Conservation (phyloP, 106 monocot species). For the Agapanthus africanus region DNA sequence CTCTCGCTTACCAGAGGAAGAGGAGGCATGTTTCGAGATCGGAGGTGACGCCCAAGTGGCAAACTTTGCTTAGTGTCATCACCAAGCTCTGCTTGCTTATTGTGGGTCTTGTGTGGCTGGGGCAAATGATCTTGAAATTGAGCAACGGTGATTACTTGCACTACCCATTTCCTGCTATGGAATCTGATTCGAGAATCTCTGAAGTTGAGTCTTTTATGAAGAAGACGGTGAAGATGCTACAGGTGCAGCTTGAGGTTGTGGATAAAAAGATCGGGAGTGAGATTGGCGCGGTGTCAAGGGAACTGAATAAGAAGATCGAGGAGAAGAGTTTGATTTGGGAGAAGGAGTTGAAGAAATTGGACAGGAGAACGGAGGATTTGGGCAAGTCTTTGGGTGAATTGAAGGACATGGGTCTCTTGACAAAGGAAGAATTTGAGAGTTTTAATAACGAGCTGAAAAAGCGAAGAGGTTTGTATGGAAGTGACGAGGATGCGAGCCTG, state of each 20-base stretch:
- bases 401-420: slow-evolving; percentile 21
- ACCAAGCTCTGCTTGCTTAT: slow-evolving; percentile 53
- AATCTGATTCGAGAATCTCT: background rate
- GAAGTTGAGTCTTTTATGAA: slow-evolving; percentile 13
- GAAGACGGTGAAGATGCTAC: slow-evolving; percentile 10
- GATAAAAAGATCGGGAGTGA: slow-evolving; percentile 20
- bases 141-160: slow-evolving; percentile 7
- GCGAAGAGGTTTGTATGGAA: background rate
- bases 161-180: background rate
- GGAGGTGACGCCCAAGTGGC: slow-evolving; percentile 43
- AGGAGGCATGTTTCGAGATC: slow-evolving; percentile 17
- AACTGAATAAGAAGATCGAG: slow-evolving; percentile 8
- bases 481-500: slow-evolving; percentile 6
- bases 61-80: slow-evolving; percentile 41
- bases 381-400: slow-evolving; percentile 31
- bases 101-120: slow-evolving; percentile 44
- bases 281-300: background rate
- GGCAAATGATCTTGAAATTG: slow-evolving; percentile 47
- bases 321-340: slow-evolving; percentile 14
- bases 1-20: slow-evolving; percentile 1
- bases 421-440: slow-evolving; percentile 33
- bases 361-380: slow-evolving; percentile 17
- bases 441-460: slow-evolving; percentile 28
- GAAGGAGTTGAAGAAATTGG: slow-evolving; percentile 28
- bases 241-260: slow-evolving; percentile 17